Conservation (phyloP, 768 basidiomycete species). For the Auricularia cornea region DNA sequence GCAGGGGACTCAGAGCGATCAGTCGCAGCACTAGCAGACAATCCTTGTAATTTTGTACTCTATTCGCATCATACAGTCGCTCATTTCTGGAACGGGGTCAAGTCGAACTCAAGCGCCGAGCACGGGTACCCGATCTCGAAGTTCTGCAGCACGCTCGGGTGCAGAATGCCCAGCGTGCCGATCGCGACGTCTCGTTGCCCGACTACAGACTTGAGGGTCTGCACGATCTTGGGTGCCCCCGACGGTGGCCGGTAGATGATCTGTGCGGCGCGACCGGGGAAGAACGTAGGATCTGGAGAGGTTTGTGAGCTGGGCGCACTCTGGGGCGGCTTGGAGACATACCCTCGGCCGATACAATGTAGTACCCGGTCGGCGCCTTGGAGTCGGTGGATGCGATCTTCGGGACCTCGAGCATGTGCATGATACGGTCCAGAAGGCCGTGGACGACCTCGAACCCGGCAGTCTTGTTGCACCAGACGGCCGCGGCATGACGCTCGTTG, state of each 20-base stretch:
- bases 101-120: conserved; percentile 86
- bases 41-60: not conserved
- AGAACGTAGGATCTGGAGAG: conserved; percentile 76
- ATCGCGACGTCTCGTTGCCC: conserved; percentile 54
- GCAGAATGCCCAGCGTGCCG: conserved; percentile 87
- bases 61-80: not conserved
- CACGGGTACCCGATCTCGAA: conserved; percentile 95
- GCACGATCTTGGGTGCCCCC: conserved; percentile 9
- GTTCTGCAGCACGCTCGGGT: conserved; percentile 83
- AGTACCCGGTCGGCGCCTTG: conserved; percentile 70
- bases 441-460: conserved; percentile 97
- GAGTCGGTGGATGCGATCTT: conserved; percentile 53
- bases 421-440: conserved; percentile 86
- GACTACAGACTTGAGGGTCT: conserved; percentile 21
- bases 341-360: conserved; percentile 83
- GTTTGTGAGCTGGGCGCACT: not conserved
- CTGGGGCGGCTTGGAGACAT: conserved; percentile 16
- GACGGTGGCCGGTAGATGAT: conserved; percentile 73
- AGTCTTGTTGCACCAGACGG: conserved; percentile 92
- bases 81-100: conserved; percentile 88
- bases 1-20: too few species aligned
- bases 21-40: not conserved
- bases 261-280: conserved; percentile 89
- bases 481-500: conserved; percentile 82
- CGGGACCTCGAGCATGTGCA: conserved; percentile 93